Evolutionary conservation across 176 grass and related monocot species (phyloP).

Genomic region (Areca catechu): DNA sequence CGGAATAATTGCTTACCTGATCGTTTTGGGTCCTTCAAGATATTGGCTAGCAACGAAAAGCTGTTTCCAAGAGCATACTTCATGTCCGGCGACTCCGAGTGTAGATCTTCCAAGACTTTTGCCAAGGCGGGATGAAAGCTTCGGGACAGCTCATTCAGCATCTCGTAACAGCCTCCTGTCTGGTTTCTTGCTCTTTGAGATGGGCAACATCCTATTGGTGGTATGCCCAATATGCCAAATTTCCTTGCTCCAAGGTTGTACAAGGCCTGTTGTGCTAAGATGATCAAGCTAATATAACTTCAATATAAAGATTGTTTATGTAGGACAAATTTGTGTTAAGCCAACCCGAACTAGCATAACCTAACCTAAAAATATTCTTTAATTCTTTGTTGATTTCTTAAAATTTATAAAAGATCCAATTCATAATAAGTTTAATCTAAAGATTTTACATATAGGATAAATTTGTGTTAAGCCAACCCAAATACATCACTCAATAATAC

Average conservation of each 20-base stretch:
- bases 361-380: too few species aligned
- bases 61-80: constrained; percentile 36
- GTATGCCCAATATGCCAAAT: constrained; percentile 42
- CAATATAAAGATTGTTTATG: neutral
- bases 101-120: constrained; percentile 13
- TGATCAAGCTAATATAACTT: too few species aligned
- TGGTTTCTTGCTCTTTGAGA: constrained; percentile 21
- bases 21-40: constrained; percentile 18
- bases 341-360: too few species aligned
- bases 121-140: constrained; percentile 20
- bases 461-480: too few species aligned
- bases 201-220: constrained; percentile 40
- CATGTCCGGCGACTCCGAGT: constrained; percentile 26
- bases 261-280: constrained; percentile 10
- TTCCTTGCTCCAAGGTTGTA: constrained; percentile 37
- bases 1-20: neutral
- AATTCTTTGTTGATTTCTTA: too few species aligned
- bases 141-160: constrained; percentile 25
- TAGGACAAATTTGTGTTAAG: neutral
- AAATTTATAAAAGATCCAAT: too few species aligned
- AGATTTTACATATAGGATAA: neutral
- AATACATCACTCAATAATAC: too few species aligned
- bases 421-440: too few species aligned
- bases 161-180: constrained; percentile 24
- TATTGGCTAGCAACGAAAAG: constrained; percentile 23